Evolutionary conservation across 495 filamentous ascomycete species (phyloP).

Genomic region (Chaetomium tenue): DNA sequence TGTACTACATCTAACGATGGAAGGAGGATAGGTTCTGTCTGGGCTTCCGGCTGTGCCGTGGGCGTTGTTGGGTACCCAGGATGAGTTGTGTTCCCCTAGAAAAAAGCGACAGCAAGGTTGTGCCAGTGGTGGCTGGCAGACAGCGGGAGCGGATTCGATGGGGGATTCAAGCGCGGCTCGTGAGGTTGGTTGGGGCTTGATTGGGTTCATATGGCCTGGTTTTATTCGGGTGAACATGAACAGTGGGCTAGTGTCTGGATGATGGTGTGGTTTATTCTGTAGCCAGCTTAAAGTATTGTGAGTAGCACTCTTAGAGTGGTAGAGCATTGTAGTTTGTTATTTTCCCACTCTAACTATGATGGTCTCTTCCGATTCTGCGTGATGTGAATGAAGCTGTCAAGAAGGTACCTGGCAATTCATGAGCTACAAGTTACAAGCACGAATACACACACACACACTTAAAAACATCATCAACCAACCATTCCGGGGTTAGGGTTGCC

Average conservation of each 20-base stretch:
- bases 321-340: background rate
- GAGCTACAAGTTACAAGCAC: too few species aligned
- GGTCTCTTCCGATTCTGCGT: background rate
- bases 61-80: background rate
- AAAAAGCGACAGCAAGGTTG: background rate
- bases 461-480: background rate
- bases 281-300: background rate
- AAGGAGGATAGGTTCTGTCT: too few species aligned
- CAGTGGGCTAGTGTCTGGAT: too few species aligned
- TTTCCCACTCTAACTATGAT: background rate
- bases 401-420: background rate
- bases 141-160: background rate
- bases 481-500: background rate
- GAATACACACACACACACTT: too few species aligned
- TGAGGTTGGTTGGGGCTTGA: too few species aligned
- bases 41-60: too few species aligned
- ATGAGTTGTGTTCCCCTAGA: background rate
- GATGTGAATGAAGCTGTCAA: background rate
- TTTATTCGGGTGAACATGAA: background rate
- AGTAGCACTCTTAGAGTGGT: background rate
- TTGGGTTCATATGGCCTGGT: background rate
- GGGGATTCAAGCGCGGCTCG: background rate
- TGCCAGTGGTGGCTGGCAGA: background rate
- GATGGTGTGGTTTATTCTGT: too few species aligned
- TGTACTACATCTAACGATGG: slow-evolving; percentile 69